Percentiles rank a stretch among this genome's conserved stretches.
Conservation (phyloP, 306 rosid species). For the Rosa chinensis region DNA sequence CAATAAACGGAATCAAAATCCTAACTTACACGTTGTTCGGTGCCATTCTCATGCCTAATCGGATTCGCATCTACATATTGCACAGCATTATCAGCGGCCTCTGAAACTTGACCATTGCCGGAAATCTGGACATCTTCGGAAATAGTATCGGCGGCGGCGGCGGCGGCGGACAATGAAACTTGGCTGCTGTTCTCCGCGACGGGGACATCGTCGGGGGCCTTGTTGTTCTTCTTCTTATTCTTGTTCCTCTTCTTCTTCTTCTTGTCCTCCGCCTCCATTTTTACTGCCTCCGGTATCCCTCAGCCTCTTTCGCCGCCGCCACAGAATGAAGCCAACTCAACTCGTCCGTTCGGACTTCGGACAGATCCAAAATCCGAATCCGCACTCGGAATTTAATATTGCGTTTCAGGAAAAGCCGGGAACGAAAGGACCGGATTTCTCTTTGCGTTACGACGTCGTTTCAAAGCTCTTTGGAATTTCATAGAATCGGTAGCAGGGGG, state of each 20-base stretch:
- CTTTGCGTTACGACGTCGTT: background rate
- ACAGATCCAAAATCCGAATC: conserved; percentile 6
- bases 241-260: conserved; percentile 56
- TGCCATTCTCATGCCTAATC: conserved; percentile 39
- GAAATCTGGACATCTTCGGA: conserved; percentile 5
- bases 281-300: conserved; percentile 9
- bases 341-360: conserved; percentile 1
- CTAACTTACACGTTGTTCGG: conserved; percentile 56
- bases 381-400: background rate
- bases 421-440: background rate
- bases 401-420: background rate
- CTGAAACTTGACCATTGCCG: background rate
- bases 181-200: conserved; percentile 24
- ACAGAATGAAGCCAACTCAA: background rate
- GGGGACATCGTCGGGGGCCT: conserved; percentile 34
- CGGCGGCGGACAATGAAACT: conserved; percentile 26
- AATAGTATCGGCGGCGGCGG: conserved; percentile 5
- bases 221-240: conserved; percentile 49
- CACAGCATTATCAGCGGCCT: background rate
- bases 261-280: conserved; percentile 67
- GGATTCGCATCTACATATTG: conserved; percentile 7
- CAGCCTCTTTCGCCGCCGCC: conserved; percentile 12
- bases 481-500: background rate
- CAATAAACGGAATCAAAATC: conserved; percentile 7
- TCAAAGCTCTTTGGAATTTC: background rate